These are phyloP conservation scores for Rosa rugosa DNA, from an alignment of 306 rosid genomes.

Conservation along the genomic window DNA sequence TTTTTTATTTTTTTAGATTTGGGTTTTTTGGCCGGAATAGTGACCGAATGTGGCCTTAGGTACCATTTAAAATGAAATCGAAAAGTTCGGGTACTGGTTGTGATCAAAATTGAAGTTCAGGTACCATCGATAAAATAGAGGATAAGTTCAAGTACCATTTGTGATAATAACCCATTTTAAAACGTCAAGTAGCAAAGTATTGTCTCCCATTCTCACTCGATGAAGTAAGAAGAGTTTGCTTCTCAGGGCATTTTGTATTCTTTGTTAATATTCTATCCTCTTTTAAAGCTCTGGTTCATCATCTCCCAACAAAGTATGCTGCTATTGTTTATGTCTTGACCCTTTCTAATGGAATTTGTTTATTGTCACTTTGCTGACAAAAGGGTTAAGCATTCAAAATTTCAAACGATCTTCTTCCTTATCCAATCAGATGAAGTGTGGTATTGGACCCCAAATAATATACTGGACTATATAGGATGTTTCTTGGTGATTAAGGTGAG, in stretches of 20 bases:
- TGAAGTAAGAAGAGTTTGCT: background rate
- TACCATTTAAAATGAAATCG: too few relatives aligned
- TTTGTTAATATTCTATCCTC: background rate
- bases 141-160: too few relatives aligned
- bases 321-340: background rate
- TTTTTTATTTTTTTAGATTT: too few relatives aligned
- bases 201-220: background rate
- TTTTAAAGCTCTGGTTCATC: background rate
- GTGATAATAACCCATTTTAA: too few relatives aligned
- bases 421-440: background rate
- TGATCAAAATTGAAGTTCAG: too few relatives aligned
- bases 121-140: too few relatives aligned
- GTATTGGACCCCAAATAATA: background rate
- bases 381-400: background rate
- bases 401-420: background rate
- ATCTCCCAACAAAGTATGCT: background rate
- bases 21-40: too few relatives aligned
- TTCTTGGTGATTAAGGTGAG: background rate
- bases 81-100: too few relatives aligned
- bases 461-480: background rate
- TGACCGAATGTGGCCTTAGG: too few relatives aligned
- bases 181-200: too few relatives aligned
- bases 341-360: background rate
- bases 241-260: background rate
- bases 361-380: background rate